A percentile compares a stretch with the other conserved stretches of the same genome.
Conservation (phyloP, 345 rosid species). For the Geranium brycei region DNA sequence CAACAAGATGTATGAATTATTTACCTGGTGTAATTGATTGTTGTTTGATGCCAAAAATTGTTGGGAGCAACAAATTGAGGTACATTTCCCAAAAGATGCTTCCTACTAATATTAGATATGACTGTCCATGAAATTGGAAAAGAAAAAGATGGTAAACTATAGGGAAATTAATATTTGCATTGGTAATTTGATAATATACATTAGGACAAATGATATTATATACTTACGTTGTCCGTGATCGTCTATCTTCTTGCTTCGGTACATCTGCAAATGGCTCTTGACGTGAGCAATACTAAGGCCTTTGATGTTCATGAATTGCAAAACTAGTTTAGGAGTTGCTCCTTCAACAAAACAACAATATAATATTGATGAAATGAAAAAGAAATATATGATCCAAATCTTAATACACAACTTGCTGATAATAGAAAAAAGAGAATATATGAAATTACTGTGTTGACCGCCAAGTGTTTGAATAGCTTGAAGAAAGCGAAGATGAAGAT, state of each 20-base stretch:
- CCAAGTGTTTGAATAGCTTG: conserved; percentile 70
- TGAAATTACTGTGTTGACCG: conserved; percentile 43
- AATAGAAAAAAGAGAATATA: background rate
- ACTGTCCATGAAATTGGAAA: too few species aligned
- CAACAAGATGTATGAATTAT: too few species aligned
- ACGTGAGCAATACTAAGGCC: conserved; percentile 87
- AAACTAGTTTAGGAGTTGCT: conserved; percentile 83
- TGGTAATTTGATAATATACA: too few species aligned
- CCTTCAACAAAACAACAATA: conserved; percentile 21
- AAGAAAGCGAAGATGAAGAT: conserved; percentile 66
- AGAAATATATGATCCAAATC: background rate
- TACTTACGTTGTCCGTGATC: conserved; percentile 46
- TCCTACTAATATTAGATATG: too few species aligned
- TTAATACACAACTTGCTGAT: background rate
- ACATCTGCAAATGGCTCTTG: conserved; percentile 90
- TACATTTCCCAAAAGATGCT: too few species aligned
- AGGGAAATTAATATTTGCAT: too few species aligned
- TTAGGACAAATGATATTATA: background rate
- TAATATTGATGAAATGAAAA: background rate
- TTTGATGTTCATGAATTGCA: conserved; percentile 70
- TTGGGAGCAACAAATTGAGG: too few species aligned
- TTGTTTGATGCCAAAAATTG: too few species aligned
- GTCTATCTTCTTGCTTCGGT: conserved; percentile 70
- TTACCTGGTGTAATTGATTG: too few species aligned
- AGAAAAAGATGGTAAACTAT: too few species aligned